Conservation (phyloP, 2,329 filamentous ascomycete genomes). For the Colletotrichum echinochloae region DNA sequence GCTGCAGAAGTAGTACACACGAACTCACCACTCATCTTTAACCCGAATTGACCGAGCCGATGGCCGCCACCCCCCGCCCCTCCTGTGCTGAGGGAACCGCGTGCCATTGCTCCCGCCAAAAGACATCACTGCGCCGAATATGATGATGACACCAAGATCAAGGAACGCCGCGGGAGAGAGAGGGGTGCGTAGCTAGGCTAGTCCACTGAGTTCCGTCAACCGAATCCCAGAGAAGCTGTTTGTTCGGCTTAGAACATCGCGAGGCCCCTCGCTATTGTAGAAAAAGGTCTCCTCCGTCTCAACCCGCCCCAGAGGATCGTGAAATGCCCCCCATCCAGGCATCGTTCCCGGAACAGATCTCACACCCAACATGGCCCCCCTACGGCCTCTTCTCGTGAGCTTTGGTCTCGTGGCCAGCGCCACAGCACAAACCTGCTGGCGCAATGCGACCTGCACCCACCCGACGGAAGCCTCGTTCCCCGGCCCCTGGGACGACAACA, state of each 20-base stretch:
- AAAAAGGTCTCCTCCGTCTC: background rate
- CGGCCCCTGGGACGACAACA: slow-evolving; percentile 69
- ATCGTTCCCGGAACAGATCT: background rate
- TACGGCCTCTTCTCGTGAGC: slow-evolving; percentile 46
- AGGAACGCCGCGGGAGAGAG: background rate
- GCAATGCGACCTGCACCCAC: slow-evolving; percentile 64
- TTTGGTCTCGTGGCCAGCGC: slow-evolving; percentile 5
- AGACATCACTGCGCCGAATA: background rate
- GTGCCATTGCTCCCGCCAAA: background rate
- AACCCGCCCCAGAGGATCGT: too few species aligned
- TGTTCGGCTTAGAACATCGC: slow-evolving; percentile 25
- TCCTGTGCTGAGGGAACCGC: slow-evolving; percentile 14
- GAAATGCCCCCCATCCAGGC: too few species aligned
- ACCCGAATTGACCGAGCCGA: slow-evolving; percentile 32
- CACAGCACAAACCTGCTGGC: slow-evolving; percentile 60
- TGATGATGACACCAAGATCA: background rate
- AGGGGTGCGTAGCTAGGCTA: slow-evolving; percentile 1
- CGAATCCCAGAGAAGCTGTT: background rate
- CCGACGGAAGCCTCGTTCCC: slow-evolving; percentile 63
- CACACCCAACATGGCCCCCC: slow-evolving; percentile 7
- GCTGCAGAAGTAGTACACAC: slow-evolving; percentile 10
- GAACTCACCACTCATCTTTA: slow-evolving; percentile 23
- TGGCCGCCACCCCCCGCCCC: background rate
- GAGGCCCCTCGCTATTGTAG: slow-evolving; percentile 1
- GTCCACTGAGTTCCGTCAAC: background rate